phyloP scores from a whole-genome alignment of 441 rosid genomes.

The Mallotus japonicus region DNA sequence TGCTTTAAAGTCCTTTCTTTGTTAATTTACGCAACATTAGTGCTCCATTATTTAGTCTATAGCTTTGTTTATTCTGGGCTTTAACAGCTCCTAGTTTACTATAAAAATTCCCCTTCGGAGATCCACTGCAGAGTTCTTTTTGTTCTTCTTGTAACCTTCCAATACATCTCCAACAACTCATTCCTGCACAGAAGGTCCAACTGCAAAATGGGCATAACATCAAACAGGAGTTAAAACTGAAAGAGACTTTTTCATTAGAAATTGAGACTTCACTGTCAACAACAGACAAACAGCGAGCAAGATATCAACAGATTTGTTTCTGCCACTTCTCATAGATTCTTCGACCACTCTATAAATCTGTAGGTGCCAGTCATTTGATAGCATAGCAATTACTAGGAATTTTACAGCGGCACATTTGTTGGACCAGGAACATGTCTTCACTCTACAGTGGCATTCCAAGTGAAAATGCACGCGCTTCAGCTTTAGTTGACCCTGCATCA shows the following conservation, averaged over 20 bases:
- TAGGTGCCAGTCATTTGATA: neutral
- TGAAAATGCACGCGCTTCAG: no score
- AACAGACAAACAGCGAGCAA: neutral
- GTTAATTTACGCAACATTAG: constrained; percentile 1
- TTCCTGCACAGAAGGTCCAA: neutral
- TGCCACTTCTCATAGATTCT: neutral
- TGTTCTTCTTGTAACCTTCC: neutral
- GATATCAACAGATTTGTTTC: neutral
- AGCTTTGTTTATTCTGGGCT: neutral
- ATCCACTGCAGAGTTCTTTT: neutral
- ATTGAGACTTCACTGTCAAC: neutral
- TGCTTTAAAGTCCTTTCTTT: neutral
- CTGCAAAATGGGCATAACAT: no score
- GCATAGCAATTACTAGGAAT: neutral
- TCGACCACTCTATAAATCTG: neutral
- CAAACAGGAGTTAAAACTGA: neutral
- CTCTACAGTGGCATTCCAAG: neutral
- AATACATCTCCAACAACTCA: no score
- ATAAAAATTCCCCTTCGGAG: neutral
- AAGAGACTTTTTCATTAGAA: neutral
- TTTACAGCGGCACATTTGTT: neutral
- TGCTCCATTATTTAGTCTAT: neutral
- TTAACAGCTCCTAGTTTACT: neutral
- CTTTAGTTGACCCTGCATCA: no score
- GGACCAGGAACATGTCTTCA: no score